These are phyloP conservation scores for Penicillium soppii DNA, from an alignment of 495 filamentous ascomycete genomes.

Conservation along the genomic window DNA sequence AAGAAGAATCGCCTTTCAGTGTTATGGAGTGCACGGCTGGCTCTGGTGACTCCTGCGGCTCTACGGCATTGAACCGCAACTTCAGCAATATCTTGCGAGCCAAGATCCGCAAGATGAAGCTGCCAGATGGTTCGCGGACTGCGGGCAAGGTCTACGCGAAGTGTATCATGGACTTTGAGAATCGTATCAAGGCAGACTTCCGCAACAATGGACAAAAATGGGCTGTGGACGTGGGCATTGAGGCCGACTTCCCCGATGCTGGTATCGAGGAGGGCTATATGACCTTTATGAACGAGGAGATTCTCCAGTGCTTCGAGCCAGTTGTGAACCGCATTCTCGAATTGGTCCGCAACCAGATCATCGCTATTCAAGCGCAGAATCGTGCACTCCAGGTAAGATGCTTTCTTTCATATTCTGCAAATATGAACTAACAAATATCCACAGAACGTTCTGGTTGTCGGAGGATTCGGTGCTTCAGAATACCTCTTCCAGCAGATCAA, in stretches of 20 bases:
- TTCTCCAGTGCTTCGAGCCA: constrained; percentile 77
- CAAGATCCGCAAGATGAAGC: constrained; percentile 79
- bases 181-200: constrained; percentile 81
- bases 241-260: constrained; percentile 76
- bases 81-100: constrained; percentile 79
- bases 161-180: constrained; percentile 85
- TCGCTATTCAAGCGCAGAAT: constrained; percentile 78
- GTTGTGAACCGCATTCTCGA: constrained; percentile 77
- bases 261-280: constrained; percentile 80
- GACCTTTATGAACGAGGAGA: constrained; percentile 82
- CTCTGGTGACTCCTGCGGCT: constrained; percentile 76
- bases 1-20: constrained; percentile 74
- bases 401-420: background rate
- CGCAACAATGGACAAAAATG: constrained; percentile 80
- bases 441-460: constrained; percentile 73
- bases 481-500: constrained; percentile 85
- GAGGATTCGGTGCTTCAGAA: constrained; percentile 78
- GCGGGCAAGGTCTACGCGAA: constrained; percentile 79
- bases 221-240: constrained; percentile 80
- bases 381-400: constrained; percentile 62
- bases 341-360: constrained; percentile 77
- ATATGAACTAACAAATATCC: constrained; percentile 20
- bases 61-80: constrained; percentile 76
- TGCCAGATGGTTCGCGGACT: constrained; percentile 74
- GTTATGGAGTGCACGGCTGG: constrained; percentile 77